Evolutionary conservation across 1,139 yeast species (phyloP), one percentile per base, ranked within the genome.

Genomic region (Candida gigantensis): DNA sequence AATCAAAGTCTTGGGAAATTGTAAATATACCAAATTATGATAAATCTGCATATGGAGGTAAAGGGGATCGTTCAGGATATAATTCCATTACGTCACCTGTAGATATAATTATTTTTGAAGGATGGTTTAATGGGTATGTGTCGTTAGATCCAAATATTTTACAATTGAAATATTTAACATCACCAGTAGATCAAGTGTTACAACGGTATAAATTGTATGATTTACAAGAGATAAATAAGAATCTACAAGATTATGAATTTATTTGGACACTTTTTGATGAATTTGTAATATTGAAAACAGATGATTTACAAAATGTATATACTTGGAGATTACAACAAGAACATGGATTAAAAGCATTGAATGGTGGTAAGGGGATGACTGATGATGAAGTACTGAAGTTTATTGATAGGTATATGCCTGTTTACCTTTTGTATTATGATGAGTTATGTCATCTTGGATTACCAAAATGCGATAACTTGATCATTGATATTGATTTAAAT

Each of bases 281-380:
- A 10, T 80, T 86, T 36, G 70, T 90, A n/a, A 78, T 74, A 36
- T 32, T 62, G 8, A 73, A 77, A 24, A 82, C 96, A 0, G 61
- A 68, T 30, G 65, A 75, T 45, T 64, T 86, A 27, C 52, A 67
- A 5, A 81, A 79, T 52, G 92, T 90, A 4, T 84, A 81, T 56
- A 58, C 55, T 7, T 92, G 98, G 98, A 72, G 98, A 43, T 57
- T 74, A 5, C 78, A 90, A 57, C 97, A 92, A 60, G 98, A 92
- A 53, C 86, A 84, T 45, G 77, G 68, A 3, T 60, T 88, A 50
- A 77, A 82, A 7, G 36, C 42, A 7, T 44, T 46, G 6, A 64
- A 57, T 11, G 16, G 20, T 23, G 96, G 96, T 0, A 41, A 52
- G 1, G 97, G 97, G 0, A 89, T 92, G 97, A 62, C 81, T 1